Evolutionary conservation across 2,329 filamentous ascomycete species (phyloP), one percentile per base, ranked within the genome.

Genomic region (Phialophora verrucosa): DNA sequence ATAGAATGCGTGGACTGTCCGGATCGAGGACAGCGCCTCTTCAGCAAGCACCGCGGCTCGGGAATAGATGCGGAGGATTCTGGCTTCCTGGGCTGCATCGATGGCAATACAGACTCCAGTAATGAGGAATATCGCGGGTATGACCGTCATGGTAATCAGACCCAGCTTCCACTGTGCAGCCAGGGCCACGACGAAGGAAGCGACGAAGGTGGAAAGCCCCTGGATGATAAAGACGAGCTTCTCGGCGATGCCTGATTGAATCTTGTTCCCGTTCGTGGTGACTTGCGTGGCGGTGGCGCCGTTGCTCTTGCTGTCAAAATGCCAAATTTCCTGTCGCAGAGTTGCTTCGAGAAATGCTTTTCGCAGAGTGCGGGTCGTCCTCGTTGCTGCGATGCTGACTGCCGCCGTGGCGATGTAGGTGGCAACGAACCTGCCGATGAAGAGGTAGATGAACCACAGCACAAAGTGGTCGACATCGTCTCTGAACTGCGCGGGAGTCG

Each of bases 1-100:
- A 65, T 82, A 81, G 69, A 85, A 85, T 0, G 81, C 81, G 56
- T 80, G 78, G 8, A 85, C 81, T 0, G 82, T 85, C 2, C 80
- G 77, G 65, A 85, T 81, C 0, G 81, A 83, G 7, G 78, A 78
- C 47, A 85, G 76, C 0, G 82, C 81, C 65, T 85, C 83, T 72
- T 85, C 81, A 1, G 83, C 83, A 3, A 85, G 73, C 6, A 77
- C 75, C 1, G 78, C 80, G 4, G 81, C 82, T 64, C 78, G 75
- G 7, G 80, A 80, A 65, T 80, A 81, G n/a, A 82, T 76, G 1
- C 73, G 66, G 17, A 75, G 69, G 11, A 74, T 70, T 12, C 70
- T 66, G 4, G 71, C 69, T 53, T 69, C 68, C 42, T 64, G 55
- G 14, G 53, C 32, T 4, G 71, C 72, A 55, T 74, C 72, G 27